Base-by-base conservation (phyloP, 176 grass and related monocot species). In the Panicum miliaceum region DNA sequence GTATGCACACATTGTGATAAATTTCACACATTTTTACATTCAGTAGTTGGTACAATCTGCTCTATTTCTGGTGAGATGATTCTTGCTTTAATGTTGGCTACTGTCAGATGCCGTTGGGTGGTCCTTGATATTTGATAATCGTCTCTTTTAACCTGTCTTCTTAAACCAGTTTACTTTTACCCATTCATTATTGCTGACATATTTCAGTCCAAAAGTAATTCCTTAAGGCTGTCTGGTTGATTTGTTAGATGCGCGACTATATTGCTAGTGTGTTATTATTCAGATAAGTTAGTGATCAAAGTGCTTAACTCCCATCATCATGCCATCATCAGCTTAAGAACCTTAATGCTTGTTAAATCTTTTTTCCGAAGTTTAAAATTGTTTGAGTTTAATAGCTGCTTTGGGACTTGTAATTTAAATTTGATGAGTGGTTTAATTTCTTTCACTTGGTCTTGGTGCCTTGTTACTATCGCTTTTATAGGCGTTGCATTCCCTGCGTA, bases 401-500 rank as follows among this genome's bases (percentile, higher is more conserved):
- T 18, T 37, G 11, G 0, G 3, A 16, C n/a, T 51, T 59, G 19
- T 29, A 25, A 41, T 26, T 23, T 1, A 13, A 58, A 3, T 8
- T 23, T 32, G 10, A 22, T 59, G 4, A 19, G 26, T 36, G 1
- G 3, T 2, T 23, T 42, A 36, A 40, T 60, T 60, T 79, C 12
- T 26, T 7, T 22, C 47, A 5, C 4, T 7, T 68, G 7, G 4
- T 40, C 20, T 20, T 8, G 41, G 15, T 46, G 3, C 0, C 2
- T 13, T 22, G 6, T n/a, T 35, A 25, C 52, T 50, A 59, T 91
- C n/a, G 81, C 85, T 88, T 91, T 92, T 88, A 85, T 86, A 90
- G 83, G 90, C 75, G 86, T 89, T 92, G 82, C 83, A 83, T 89
- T 89, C 86, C 57, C 66, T 86, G 67, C 58, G 50, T 69, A 64